Conservation (phyloP, 805 yeast species). For the Myxozyma kluyveri region DNA sequence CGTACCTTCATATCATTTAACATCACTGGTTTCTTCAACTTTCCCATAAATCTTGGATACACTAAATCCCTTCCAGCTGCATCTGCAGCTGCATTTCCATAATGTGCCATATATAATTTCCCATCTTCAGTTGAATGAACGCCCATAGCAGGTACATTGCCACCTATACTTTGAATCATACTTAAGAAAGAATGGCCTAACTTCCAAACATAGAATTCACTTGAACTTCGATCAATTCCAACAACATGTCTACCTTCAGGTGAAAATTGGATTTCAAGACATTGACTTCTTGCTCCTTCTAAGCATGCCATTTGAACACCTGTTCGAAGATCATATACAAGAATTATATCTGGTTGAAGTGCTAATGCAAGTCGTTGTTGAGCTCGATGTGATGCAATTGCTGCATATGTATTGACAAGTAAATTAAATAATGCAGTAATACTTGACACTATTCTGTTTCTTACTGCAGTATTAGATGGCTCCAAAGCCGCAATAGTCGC, state of each 20-base stretch:
- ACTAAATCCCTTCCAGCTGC: slow-evolving; percentile 23
- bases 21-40: slow-evolving; percentile 5
- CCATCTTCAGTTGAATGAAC: neutral
- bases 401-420: slow-evolving; percentile 22
- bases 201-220: slow-evolving; percentile 29
- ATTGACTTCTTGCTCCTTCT: slow-evolving; percentile 24
- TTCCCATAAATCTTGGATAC: slow-evolving; percentile 26
- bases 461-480: slow-evolving; percentile 19
- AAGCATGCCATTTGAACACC: slow-evolving; percentile 29
- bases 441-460: slow-evolving; percentile 24
- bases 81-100: slow-evolving; percentile 13
- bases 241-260: slow-evolving; percentile 31
- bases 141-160: slow-evolving; percentile 7
- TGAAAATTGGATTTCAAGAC: slow-evolving; percentile 24
- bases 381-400: slow-evolving; percentile 30
- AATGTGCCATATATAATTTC: slow-evolving; percentile 10
- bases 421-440: slow-evolving; percentile 24
- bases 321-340: slow-evolving; percentile 32
- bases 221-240: slow-evolving; percentile 23
- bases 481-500: slow-evolving; percentile 26
- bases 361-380: slow-evolving; percentile 31
- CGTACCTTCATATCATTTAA: slow-evolving; percentile 15
- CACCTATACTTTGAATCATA: slow-evolving; percentile 29
- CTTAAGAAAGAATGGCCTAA: slow-evolving; percentile 30
- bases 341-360: slow-evolving; percentile 24